Evolutionary conservation across 148 eudicot genomes (phyloP), one percentile per base, ranked within the genome.

Genomic region (Nepenthes gracilis): DNA sequence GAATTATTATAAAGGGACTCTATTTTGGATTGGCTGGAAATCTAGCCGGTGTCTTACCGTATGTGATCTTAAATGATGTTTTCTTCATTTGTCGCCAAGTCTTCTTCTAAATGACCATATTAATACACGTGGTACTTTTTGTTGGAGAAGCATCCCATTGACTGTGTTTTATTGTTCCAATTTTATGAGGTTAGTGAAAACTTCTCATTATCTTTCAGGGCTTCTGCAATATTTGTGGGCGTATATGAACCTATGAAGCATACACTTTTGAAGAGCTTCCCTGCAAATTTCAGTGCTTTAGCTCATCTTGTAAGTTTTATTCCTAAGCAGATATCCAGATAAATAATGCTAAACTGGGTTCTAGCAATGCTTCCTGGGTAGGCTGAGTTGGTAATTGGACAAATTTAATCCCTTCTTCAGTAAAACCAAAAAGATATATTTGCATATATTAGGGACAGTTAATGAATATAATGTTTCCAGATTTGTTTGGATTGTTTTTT

Each of bases 21-120:
- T 89, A 89, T 74, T 83, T 85, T 43, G 96, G 93, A 67, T 70
- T 89, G 70, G 77, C 71, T 35, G 96, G 85, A 80, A 89, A 89
- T 77, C 79, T 89, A 61, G 84, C 65, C 58, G 93, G 96, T 62
- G 93, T 81, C 60, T 71, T 89, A 58, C 96, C 90, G 93, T 89
- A 76, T 77, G 93, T 75, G 63, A 50, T 47, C 40, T 33, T 47
- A 7, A 38, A 40, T 9, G 36, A 47, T 47, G 54, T 2, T 57
- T 36, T 55, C 43, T 40, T 4, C 45, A 40, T 40, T 56, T 56
- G 10, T 56, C 9, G 59, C 34, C 12, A n/a, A 9, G 12, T 23
- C 23, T 23, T 23, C 23, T 23, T 23, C 23, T 23, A 23, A 23
- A 23, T 23, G 23, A 23, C 23, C 23, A 23, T 23, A 23, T 23